Conservation (phyloP, 208 protist genomes). For the Wallacemonas sp. region DNA sequence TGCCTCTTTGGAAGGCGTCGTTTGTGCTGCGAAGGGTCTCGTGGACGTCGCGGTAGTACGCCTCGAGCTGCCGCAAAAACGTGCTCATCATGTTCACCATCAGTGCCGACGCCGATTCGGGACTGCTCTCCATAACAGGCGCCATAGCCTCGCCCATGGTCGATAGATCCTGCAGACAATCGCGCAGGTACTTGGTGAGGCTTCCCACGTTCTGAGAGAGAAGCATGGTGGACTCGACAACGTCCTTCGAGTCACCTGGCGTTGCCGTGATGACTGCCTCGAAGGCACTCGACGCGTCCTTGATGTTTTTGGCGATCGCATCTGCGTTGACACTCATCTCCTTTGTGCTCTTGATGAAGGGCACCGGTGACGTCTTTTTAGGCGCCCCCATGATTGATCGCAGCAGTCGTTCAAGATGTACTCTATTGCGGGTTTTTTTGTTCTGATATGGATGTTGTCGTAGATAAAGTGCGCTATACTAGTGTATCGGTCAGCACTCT, state of each 20-base stretch:
- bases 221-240: constrained; percentile 10
- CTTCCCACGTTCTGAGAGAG: constrained; percentile 24
- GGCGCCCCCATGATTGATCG: background rate
- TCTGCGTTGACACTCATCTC: constrained; percentile 11
- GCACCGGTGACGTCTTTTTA: constrained; percentile 10
- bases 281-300: constrained; percentile 14
- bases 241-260: background rate
- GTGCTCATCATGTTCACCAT: constrained; percentile 70
- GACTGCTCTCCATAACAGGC: constrained; percentile 51
- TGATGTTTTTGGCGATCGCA: constrained; percentile 10
- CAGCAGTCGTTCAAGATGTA: too few species aligned
- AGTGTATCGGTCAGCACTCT: too few species aligned
- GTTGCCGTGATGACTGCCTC: constrained; percentile 8
- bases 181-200: constrained; percentile 27
- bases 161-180: constrained; percentile 59
- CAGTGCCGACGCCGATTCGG: constrained; percentile 46
- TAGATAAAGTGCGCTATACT: too few species aligned
- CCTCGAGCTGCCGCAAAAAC: constrained; percentile 51
- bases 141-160: constrained; percentile 70
- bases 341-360: constrained; percentile 15
- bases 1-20: constrained; percentile 33
- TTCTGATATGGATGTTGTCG: too few species aligned
- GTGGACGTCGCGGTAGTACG: constrained; percentile 42
- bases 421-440: too few species aligned
- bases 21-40: constrained; percentile 20